Evolutionary conservation across 352 stramenopile genomes (phyloP).

Genomic region (Stramenopiles sp.): DNA sequence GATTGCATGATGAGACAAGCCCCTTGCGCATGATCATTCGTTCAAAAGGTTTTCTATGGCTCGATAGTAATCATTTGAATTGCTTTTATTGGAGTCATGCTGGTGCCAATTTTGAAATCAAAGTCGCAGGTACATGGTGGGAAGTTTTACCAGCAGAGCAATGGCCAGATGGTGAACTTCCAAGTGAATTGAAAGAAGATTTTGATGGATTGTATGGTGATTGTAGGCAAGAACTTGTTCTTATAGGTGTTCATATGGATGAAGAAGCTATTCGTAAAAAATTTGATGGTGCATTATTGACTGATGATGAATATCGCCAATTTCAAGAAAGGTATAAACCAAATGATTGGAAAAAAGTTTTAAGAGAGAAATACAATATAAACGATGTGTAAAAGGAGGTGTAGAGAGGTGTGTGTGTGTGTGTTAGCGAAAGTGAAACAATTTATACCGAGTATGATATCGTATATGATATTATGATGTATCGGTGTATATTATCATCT

Average conservation of each 20-base stretch:
- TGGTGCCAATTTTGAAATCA: constrained; percentile 41
- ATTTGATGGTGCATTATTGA: constrained; percentile 36
- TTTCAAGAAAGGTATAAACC: too few relatives aligned
- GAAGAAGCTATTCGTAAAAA: constrained; percentile 28
- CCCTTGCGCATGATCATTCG: constrained; percentile 35
- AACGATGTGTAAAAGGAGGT: too few relatives aligned
- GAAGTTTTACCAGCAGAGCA: constrained; percentile 16
- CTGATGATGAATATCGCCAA: constrained; percentile 9
- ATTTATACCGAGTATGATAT: too few relatives aligned
- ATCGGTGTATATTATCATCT: too few relatives aligned
- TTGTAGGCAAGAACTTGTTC: constrained; percentile 46
- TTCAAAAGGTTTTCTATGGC: constrained; percentile 48
- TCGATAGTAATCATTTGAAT: constrained; percentile 36
- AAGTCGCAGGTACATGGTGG: constrained; percentile 39
- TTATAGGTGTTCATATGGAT: constrained; percentile 40
- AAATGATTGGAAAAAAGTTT: too few relatives aligned
- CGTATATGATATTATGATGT: too few relatives aligned
- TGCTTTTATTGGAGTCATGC: constrained; percentile 50
- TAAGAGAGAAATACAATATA: too few relatives aligned
- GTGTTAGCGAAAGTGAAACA: too few relatives aligned
- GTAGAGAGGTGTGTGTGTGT: too few relatives aligned
- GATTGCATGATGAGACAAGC: constrained; percentile 10
- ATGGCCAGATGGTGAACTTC: constrained; percentile 31
- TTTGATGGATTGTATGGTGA: constrained; percentile 36
- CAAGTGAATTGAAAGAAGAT: constrained; percentile 29